Conservation (phyloP, 2,329 filamentous ascomycete genomes). For the Neofusicoccum umdonicola region DNA sequence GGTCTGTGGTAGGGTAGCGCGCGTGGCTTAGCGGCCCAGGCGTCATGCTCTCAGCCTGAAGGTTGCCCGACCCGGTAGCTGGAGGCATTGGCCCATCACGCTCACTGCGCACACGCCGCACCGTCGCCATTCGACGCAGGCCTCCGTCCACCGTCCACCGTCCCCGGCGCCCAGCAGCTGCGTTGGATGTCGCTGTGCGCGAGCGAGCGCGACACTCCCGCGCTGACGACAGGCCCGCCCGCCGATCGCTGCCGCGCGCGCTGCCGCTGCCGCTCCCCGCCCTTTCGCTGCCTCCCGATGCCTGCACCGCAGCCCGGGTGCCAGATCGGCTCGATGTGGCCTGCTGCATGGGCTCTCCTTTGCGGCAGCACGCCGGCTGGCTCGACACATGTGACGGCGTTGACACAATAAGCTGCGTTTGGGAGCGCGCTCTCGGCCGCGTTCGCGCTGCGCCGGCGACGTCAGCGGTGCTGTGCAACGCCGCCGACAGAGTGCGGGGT, state of each 20-base stretch:
- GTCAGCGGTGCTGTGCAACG: neutral
- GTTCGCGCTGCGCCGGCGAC: neutral
- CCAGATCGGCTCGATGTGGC: neutral
- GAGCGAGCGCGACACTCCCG: neutral
- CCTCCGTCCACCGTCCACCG: too few species aligned
- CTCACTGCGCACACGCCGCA: neutral
- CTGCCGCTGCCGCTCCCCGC: neutral
- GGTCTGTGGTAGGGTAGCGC: neutral
- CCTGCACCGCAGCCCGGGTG: neutral
- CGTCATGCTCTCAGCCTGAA: neutral
- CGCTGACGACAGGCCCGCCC: neutral
- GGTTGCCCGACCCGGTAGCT: neutral
- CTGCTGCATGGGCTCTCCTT: neutral
- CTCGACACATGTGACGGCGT: neutral
- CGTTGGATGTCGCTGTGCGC: neutral
- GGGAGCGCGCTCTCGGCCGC: neutral
- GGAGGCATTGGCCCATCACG: neutral
- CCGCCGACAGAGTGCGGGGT: neutral
- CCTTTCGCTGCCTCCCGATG: neutral
- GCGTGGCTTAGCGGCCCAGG: neutral
- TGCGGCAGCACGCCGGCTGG: neutral
- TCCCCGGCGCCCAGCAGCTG: neutral
- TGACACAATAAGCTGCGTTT: neutral
- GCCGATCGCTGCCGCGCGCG: neutral
- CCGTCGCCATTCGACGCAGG: neutral